Conservation (phyloP, 805 yeast genomes). For the Saccharomycopsis microspora region DNA sequence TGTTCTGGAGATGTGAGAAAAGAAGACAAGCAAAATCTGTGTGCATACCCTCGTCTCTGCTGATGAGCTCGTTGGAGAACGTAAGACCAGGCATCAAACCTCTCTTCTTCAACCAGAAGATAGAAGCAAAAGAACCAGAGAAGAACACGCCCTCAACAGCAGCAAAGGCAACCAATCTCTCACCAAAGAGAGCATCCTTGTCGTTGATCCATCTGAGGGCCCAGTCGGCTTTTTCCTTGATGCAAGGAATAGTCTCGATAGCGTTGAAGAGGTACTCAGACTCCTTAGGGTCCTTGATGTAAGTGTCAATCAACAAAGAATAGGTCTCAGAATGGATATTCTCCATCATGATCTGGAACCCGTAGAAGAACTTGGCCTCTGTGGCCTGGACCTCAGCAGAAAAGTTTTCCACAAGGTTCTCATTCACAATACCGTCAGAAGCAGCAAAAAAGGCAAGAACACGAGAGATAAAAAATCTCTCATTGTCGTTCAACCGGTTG, state of each 20-base stretch:
- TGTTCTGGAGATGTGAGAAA: conserved; percentile 85
- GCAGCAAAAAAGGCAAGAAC: conserved; percentile 98
- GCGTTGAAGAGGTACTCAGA: conserved; percentile 87
- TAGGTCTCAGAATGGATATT: conserved; percentile 89
- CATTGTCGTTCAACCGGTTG: conserved; percentile 76
- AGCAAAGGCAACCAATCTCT: conserved; percentile 95
- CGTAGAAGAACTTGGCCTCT: conserved; percentile 97
- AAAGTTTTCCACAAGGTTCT: conserved; percentile 93
- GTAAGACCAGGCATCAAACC: conserved; percentile 99
- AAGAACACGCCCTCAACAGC: conserved; percentile 99
- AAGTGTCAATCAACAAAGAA: conserved; percentile 87
- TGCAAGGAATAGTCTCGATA: conserved; percentile 91
- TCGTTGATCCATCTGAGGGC: conserved; percentile 96
- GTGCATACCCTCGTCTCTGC: conserved; percentile 98
- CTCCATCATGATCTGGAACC: conserved; percentile 99
- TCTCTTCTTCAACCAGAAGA: conserved; percentile 97
- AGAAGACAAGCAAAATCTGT: conserved; percentile 96
- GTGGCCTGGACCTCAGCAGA: conserved; percentile 95
- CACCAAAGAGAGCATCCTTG: conserved; percentile 79
- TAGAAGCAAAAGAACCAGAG: conserved; percentile 96
- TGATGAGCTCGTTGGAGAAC: conserved; percentile 92
- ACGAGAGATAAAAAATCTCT: conserved; percentile 83
- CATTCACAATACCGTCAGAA: conserved; percentile 96
- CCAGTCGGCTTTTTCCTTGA: conserved; percentile 97
- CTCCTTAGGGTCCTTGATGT: conserved; percentile 93